These are phyloP conservation scores for Babesia microti DNA, from an alignment of 169 alveolate species.

Conservation along the genomic window DNA sequence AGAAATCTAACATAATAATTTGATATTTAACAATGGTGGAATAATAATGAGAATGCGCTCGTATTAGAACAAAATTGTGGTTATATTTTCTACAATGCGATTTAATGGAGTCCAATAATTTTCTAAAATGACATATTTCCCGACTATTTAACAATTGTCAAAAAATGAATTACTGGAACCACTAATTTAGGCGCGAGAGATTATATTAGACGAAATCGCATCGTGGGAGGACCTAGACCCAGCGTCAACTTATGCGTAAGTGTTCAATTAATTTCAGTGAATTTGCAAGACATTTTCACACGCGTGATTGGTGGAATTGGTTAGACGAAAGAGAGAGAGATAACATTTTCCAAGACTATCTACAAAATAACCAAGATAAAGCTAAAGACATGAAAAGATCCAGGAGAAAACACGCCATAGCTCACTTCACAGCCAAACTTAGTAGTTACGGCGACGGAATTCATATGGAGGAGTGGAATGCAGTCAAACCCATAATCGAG, in stretches of 20 bases:
- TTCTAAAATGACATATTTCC: too few relatives aligned
- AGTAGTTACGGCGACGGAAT: constrained; percentile 22
- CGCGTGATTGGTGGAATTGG: constrained; percentile 72
- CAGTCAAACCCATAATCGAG: constrained; percentile 34
- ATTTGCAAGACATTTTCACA: constrained; percentile 57
- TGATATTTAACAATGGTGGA: too few relatives aligned
- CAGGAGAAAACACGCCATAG: constrained; percentile 30
- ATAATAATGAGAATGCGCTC: too few relatives aligned
- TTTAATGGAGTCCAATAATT: too few relatives aligned
- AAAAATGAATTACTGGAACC: too few relatives aligned
- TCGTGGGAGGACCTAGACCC: constrained; percentile 51
- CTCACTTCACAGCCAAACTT: constrained; percentile 40
- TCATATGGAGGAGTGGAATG: constrained; percentile 44
- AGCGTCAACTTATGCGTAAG: constrained; percentile 40
- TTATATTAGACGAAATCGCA: constrained; percentile 42
- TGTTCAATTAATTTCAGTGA: constrained; percentile 12
- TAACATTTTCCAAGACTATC: constrained; percentile 59
- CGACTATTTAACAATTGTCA: too few relatives aligned
- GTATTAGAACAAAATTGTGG: too few relatives aligned
- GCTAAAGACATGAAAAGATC: constrained; percentile 39
- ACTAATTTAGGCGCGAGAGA: too few relatives aligned
- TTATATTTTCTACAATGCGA: too few relatives aligned
- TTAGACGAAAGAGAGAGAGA: constrained; percentile 61
- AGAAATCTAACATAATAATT: too few relatives aligned
- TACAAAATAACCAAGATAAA: constrained; percentile 49